Percentiles rank a stretch among this genome's conserved stretches.
phyloP scores from a whole-genome alignment of 2,329 filamentous ascomycete genomes.

The Fusarium sp. region DNA sequence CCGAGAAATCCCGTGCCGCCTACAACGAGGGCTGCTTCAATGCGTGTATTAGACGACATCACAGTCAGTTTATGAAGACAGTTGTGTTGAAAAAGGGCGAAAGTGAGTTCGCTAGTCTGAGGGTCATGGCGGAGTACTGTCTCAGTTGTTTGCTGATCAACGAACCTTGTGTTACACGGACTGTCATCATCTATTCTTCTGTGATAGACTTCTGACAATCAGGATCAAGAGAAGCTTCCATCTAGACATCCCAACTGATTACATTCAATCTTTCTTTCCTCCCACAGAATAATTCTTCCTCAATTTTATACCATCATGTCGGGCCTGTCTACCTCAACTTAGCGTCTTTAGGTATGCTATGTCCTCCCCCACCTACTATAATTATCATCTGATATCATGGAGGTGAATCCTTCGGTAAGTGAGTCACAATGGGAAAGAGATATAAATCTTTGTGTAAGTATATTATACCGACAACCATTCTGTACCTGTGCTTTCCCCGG shows the following conservation, averaged over 20 bases:
- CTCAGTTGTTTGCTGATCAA: neutral
- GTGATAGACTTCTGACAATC: neutral
- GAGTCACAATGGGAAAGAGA: neutral
- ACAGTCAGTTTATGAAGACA: neutral
- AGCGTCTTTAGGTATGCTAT: too few species aligned
- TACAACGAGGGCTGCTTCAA: constrained; percentile 32
- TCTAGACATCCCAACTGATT: neutral
- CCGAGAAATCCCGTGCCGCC: constrained; percentile 49
- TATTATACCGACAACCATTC: too few species aligned
- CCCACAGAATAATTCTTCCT: too few species aligned
- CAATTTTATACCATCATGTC: too few species aligned
- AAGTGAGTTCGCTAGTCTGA: neutral
- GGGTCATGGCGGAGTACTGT: neutral
- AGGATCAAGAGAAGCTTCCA: neutral
- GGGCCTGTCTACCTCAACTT: too few species aligned
- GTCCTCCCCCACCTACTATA: neutral
- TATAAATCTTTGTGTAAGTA: too few species aligned
- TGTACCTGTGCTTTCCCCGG: neutral
- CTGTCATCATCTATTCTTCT: neutral
- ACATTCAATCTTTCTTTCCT: too few species aligned
- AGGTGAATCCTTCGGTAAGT: neutral
- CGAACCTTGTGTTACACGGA: neutral
- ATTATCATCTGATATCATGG: neutral
- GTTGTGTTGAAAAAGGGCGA: neutral
- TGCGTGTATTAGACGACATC: neutral